phyloP scores from a whole-genome alignment of 352 stramenopile genomes.

The Pythium rhizo-oryzae region DNA sequence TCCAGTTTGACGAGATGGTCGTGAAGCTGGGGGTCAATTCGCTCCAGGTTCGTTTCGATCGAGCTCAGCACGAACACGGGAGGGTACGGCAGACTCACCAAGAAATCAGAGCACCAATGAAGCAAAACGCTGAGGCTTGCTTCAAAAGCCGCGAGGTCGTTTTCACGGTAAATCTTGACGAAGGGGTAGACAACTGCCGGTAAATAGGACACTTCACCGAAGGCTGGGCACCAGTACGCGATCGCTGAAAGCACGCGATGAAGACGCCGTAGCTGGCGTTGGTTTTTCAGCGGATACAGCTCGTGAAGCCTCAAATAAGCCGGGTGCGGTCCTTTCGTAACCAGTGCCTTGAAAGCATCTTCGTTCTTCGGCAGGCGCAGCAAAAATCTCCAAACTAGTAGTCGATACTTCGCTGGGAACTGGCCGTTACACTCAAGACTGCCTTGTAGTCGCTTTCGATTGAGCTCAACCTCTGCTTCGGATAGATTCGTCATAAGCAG shows the following conservation, averaged over 20 bases:
- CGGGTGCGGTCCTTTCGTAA: slow-evolving; percentile 77
- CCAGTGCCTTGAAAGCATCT: slow-evolving; percentile 69
- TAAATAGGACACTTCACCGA: slow-evolving; percentile 84
- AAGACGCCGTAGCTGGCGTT: slow-evolving; percentile 73
- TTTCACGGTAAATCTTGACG: slow-evolving; percentile 82
- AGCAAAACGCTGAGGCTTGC: slow-evolving; percentile 83
- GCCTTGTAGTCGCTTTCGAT: slow-evolving; percentile 61
- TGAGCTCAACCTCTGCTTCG: slow-evolving; percentile 51
- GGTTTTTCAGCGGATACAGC: slow-evolving; percentile 81
- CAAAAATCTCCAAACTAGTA: slow-evolving; percentile 86
- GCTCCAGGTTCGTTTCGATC: slow-evolving; percentile 77
- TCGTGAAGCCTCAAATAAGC: slow-evolving; percentile 67
- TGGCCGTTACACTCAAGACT: slow-evolving; percentile 71
- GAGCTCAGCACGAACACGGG: slow-evolving; percentile 66
- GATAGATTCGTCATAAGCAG: slow-evolving; percentile 18
- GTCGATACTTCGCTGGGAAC: slow-evolving; percentile 84
- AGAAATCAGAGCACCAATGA: slow-evolving; percentile 81
- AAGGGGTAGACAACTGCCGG: slow-evolving; percentile 90
- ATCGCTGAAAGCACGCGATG: slow-evolving; percentile 83
- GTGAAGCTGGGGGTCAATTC: slow-evolving; percentile 67
- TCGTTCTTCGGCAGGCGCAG: slow-evolving; percentile 85
- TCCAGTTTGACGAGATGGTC: slow-evolving; percentile 76
- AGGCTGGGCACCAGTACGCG: slow-evolving; percentile 90
- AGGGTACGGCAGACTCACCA: slow-evolving; percentile 84
- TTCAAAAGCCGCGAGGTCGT: slow-evolving; percentile 92